phyloP scores from a whole-genome alignment of 2,329 filamentous ascomycete species.

The Aspergillus melleus region DNA sequence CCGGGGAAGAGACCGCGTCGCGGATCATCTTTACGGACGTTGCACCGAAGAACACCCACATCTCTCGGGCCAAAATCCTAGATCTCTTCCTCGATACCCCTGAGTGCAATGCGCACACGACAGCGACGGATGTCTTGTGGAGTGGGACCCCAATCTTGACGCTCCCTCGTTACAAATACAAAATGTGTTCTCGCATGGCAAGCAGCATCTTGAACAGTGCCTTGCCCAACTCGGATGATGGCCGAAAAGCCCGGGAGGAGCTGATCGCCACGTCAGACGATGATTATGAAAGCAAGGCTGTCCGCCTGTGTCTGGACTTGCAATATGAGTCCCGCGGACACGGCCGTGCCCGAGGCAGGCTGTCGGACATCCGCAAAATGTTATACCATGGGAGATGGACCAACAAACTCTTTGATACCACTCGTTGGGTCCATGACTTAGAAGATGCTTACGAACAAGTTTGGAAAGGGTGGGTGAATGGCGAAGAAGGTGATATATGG shows the following conservation, averaged over 20 bases:
- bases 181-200: constrained; percentile 99
- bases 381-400: constrained; percentile 82
- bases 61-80: constrained; percentile 84
- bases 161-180: constrained; percentile 87
- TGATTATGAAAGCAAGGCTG: constrained; percentile 79
- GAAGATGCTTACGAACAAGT: constrained; percentile 86
- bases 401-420: constrained; percentile 87
- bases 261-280: constrained; percentile 76
- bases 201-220: constrained; percentile 91
- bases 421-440: constrained; percentile 84
- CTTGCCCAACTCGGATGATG: constrained; percentile 70
- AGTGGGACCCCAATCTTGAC: constrained; percentile 92
- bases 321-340: constrained; percentile 52
- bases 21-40: constrained; percentile 96
- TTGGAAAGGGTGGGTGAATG: constrained; percentile 83
- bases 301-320: constrained; percentile 64
- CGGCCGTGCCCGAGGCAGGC: constrained; percentile 57
- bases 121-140: constrained; percentile 94
- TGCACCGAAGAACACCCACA: constrained; percentile 91
- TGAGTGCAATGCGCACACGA: constrained; percentile 97
- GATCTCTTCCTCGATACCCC: constrained; percentile 96
- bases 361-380: constrained; percentile 76
- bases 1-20: constrained; percentile 77
- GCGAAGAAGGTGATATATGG: constrained; percentile 91
- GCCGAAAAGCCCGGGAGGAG: constrained; percentile 66